Evolutionary conservation across 441 rosid species (phyloP), one percentile per base, ranked within the genome.

Genomic region (Daphne laureola): DNA sequence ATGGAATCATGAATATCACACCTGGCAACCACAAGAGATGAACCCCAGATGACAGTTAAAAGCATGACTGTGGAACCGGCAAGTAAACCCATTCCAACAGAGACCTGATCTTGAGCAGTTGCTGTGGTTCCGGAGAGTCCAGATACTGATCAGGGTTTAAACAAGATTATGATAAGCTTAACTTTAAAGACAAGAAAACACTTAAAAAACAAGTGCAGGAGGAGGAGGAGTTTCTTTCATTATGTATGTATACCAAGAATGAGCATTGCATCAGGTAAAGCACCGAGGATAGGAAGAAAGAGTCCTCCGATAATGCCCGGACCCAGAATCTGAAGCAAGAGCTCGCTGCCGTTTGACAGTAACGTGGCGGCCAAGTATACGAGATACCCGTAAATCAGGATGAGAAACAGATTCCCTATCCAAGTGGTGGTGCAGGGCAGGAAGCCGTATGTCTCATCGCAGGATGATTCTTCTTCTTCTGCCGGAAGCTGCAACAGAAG

Each of bases 61-160:
- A 92, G 94, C 96, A 92, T 84, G 44, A 92, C 95, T 3, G 96
- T 92, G 14, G 96, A 88, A 5, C 96, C 98, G 46, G 98, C 98
- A 13, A 92, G 70, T 76, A 92, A 77, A 15, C 98, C 98, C 95
- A 92, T 92, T 46, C 98, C 98, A 26, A 92, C 82, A 0, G 96
- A 81, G n/a, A 92, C 96, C 71, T 92, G 95, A 69, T 73, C 76
- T 68, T 92, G 98, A 35, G 98, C 98, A 31, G 80, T 78, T 74
- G 63, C 68, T 14, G 62, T 53, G 43, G 76, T 78, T 57, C 98
- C 98, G 53, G 96, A 86, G 6, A 92, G 83, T 68, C 98, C 98
- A 63, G 98, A 92, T 27, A 88, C 98, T 92, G 70, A 57, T 26
- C n/a, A n/a, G n/a, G n/a, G n/a, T n/a, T n/a, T n/a, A n/a, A n/a